These are phyloP conservation scores for Ogataea populi-albae DNA, from an alignment of 805 yeast genomes.

Conservation along the genomic window DNA sequence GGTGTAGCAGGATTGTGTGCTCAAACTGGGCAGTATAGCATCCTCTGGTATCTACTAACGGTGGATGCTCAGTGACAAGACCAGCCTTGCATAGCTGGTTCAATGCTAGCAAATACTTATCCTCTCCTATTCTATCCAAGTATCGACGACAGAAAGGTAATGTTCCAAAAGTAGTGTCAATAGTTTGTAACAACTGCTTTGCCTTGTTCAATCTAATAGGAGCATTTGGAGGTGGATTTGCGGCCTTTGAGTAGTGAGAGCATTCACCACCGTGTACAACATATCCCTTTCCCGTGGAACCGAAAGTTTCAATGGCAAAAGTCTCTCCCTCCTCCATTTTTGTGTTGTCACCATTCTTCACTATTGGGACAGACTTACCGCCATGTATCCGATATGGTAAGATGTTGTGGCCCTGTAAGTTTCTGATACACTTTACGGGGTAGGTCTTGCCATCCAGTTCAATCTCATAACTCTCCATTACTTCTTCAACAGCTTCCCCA, in stretches of 20 bases:
- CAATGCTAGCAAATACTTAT: constrained; percentile 83
- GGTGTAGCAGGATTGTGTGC: constrained; percentile 88
- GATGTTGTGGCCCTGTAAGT: constrained; percentile 93
- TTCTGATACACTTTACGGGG: constrained; percentile 86
- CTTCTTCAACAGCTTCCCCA: constrained; percentile 94
- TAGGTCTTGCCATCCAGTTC: constrained; percentile 82
- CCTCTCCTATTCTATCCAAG: constrained; percentile 87
- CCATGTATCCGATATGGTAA: constrained; percentile 83
- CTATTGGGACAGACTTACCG: constrained; percentile 96
- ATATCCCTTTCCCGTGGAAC: constrained; percentile 92
- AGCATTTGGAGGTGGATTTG: constrained; percentile 45
- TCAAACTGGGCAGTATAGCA: constrained; percentile 95
- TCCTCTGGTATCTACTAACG: constrained; percentile 79
- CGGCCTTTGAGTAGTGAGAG: constrained; percentile 81
- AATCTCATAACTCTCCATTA: constrained; percentile 94
- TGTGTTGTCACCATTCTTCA: constrained; percentile 87
- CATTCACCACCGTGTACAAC: constrained; percentile 87
- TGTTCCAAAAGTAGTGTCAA: constrained; percentile 84
- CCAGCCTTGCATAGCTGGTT: constrained; percentile 83
- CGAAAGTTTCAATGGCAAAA: constrained; percentile 97
- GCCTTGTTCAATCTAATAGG: constrained; percentile 66
- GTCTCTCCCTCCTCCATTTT: constrained; percentile 99
- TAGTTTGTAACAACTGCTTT: constrained; percentile 61
- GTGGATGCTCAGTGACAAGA: constrained; percentile 91
- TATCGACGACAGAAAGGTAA: constrained; percentile 96